Evolutionary conservation across 257 asterid genomes (phyloP).

Genomic region (Euphrasia confusa): DNA sequence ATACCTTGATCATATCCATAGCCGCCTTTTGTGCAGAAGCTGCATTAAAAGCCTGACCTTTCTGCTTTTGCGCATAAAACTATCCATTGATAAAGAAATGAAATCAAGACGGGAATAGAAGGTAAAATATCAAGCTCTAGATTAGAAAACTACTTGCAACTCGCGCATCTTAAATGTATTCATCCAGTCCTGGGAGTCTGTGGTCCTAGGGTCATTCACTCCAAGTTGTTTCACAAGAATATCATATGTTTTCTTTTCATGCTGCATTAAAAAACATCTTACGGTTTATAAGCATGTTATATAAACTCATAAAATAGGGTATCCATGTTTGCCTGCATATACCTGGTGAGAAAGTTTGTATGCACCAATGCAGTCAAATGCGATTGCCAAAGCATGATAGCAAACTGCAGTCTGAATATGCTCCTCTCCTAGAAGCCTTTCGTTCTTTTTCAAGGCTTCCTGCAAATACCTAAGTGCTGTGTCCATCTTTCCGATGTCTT

Average conservation of each 20-base stretch:
- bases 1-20: conserved; percentile 75
- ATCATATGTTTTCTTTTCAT: conserved; percentile 89
- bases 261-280: conserved; percentile 41
- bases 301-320: conserved; percentile 10
- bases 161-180: conserved; percentile 86
- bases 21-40: conserved; percentile 87
- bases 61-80: conserved; percentile 88
- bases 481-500: conserved; percentile 76
- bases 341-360: conserved; percentile 94
- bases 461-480: conserved; percentile 87
- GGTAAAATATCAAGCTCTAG: neutral
- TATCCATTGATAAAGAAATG: conserved; percentile 22
- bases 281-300: conserved; percentile 12
- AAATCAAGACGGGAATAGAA: neutral
- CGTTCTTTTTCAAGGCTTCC: conserved; percentile 87
- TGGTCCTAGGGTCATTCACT: conserved; percentile 89
- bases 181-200: conserved; percentile 90
- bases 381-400: conserved; percentile 90
- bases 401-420: conserved; percentile 94
- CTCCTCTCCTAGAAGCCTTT: conserved; percentile 74
- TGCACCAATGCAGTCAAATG: conserved; percentile 85
- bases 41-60: conserved; percentile 65
- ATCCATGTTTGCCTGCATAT: conserved; percentile 12
- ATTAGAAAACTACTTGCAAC: conserved; percentile 48
- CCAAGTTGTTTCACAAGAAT: conserved; percentile 95